Evolutionary conservation across 2,329 filamentous ascomycete genomes (phyloP), one percentile per base, ranked within the genome.

Genomic region (Chalara sp.): DNA sequence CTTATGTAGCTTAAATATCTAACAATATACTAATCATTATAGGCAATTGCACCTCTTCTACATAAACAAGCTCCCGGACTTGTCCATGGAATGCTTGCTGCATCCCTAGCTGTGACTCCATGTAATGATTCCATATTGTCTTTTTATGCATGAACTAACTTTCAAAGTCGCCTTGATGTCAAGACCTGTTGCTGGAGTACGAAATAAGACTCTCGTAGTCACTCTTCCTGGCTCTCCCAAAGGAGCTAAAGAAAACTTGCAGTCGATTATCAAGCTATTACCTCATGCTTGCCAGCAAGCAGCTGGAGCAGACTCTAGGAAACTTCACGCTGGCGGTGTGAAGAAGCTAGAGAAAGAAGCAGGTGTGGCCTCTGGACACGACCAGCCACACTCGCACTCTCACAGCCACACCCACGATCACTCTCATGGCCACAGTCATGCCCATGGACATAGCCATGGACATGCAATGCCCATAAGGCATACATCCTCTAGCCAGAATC

Each of bases 161-260:
- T 45, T 6, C 29, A 47, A 29, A 95, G 90, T 99, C 70, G 93
- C 93, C 43, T 85, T 96, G 73, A 99, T 99, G 93, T 88, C 93
- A 47, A 81, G 93, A 44, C 93, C 93, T 5, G 87, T 95, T 10
- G 93, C 93, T 28, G 93, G 93, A 3, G 83, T 95, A 3, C 78
- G 93, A 32, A 84, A 92, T 55, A 83, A 82, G 53, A 85, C 89
- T 1, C 69, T 99, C 48, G 86, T 99, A 29, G 71, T 96, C 55
- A 99, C 93, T 0, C 73, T 99, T 4, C 93, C 93, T 0, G 93
- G 93, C 1, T 97, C 92, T 0, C 93, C 93, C 0, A 97, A 97
- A 67, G 93, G 91, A 1, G 93, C 93, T 6, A 88, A 83, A 63
- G 93, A 99, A 72, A 99, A 97, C 63, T 78, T 99, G 0, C 83